These are phyloP conservation scores for Botrytis medusae DNA, from an alignment of 2,329 filamentous ascomycete species.

Conservation along the genomic window DNA sequence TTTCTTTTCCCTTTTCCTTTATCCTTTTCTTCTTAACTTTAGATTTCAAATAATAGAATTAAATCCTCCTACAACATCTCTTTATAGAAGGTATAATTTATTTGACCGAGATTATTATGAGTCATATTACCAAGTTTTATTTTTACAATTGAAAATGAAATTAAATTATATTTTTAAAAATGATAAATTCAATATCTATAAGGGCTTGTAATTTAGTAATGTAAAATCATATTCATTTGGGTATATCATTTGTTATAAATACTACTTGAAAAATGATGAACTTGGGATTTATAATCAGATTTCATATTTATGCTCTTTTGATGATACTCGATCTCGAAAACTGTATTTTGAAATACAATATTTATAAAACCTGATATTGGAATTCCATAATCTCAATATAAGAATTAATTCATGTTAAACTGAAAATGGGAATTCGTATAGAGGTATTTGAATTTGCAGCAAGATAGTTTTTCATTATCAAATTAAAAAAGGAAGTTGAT, in stretches of 20 bases:
- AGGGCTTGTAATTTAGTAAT: no score
- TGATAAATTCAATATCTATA: no score
- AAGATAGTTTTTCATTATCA: not conserved
- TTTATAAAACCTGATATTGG: not conserved
- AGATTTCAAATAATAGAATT: no score
- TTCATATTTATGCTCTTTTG: not conserved
- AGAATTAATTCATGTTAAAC: not conserved
- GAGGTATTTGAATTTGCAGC: not conserved
- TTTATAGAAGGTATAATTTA: no score
- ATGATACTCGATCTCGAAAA: not conserved
- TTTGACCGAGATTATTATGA: no score
- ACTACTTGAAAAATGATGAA: not conserved
- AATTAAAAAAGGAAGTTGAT: not conserved
- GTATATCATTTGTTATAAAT: not conserved
- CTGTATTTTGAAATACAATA: not conserved
- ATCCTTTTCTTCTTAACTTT: no score
- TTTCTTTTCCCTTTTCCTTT: no score
- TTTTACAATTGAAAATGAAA: no score
- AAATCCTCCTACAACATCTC: no score
- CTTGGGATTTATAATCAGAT: not conserved
- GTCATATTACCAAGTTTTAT: no score
- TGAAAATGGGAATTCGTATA: not conserved
- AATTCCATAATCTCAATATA: not conserved
- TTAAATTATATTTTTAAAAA: no score
- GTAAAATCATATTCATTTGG: not conserved